Evolutionary conservation across 257 asterid species (phyloP).

Genomic region (Plantago major): DNA sequence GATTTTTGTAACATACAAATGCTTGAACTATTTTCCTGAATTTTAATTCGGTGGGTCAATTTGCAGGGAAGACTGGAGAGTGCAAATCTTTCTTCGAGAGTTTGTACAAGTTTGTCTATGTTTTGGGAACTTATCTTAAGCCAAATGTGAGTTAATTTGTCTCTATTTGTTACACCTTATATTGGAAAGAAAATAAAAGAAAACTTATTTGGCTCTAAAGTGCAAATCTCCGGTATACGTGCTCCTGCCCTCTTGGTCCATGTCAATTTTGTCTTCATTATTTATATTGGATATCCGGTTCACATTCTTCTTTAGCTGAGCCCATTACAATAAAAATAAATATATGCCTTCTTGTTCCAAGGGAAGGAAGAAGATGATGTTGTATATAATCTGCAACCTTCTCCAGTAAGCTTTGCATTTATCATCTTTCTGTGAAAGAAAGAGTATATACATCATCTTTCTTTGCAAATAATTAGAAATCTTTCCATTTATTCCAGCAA

Average conservation of each 20-base stretch:
- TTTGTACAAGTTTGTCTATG: constrained; percentile 82
- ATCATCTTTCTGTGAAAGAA: too few relatives aligned
- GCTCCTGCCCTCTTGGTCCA: neutral
- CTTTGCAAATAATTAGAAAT: too few relatives aligned
- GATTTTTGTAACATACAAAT: neutral
- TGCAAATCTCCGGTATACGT: neutral
- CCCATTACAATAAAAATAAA: too few relatives aligned
- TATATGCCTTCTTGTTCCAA: too few relatives aligned
- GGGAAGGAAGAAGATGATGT: too few relatives aligned
- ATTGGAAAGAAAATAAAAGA: constrained; percentile 1
- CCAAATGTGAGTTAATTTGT: constrained; percentile 68
- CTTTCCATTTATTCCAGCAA: too few relatives aligned
- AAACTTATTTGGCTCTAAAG: neutral
- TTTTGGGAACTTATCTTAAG: constrained; percentile 89
- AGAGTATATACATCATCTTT: too few relatives aligned
- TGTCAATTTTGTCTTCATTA: neutral
- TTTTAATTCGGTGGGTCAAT: constrained; percentile 20
- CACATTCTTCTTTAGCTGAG: too few relatives aligned
- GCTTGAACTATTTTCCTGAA: constrained; percentile 9
- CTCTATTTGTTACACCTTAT: constrained; percentile 4
- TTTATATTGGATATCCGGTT: neutral
- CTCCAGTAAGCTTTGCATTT: too few relatives aligned
- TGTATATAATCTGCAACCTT: too few relatives aligned
- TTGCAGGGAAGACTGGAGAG: constrained; percentile 76
- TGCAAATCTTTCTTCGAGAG: constrained; percentile 67